Conservation (phyloP, 2,329 filamentous ascomycete genomes). For the Diaporthe citriasiana region DNA sequence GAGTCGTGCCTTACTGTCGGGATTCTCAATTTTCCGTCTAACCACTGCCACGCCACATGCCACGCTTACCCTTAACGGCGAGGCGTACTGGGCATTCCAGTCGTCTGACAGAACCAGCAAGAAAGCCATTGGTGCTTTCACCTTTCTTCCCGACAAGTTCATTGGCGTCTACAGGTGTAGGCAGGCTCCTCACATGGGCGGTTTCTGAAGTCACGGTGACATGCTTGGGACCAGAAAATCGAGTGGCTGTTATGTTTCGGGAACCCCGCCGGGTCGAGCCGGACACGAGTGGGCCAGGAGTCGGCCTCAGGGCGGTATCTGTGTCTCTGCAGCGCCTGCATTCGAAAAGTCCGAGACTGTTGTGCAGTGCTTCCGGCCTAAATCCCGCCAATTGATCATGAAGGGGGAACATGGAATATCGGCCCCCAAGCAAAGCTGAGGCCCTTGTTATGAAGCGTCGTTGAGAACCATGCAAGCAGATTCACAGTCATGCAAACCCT, state of each 20-base stretch:
- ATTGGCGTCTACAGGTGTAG: not conserved
- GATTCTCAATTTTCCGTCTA: conserved; percentile 24
- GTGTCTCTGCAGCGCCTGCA: not conserved
- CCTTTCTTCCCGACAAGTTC: too few relatives aligned
- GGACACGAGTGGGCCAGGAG: not conserved
- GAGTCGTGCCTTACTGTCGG: conserved; percentile 16
- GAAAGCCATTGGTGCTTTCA: not conserved
- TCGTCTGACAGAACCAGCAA: not conserved
- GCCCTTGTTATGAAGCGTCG: not conserved
- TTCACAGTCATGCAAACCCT: conserved; percentile 3
- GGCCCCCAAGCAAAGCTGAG: too few relatives aligned
- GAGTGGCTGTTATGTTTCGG: not conserved
- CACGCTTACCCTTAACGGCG: not conserved
- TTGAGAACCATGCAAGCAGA: not conserved
- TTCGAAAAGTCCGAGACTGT: not conserved
- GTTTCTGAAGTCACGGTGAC: not conserved
- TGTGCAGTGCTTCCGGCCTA: not conserved
- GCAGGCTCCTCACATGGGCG: not conserved
- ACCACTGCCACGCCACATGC: conserved; percentile 11
- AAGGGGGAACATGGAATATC: not conserved
- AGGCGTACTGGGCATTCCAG: not conserved
- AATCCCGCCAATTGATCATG: not conserved
- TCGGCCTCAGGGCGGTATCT: not conserved
- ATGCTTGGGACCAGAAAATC: not conserved
- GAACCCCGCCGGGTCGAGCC: not conserved